phyloP scores from a whole-genome alignment of 108 stramenopile genomes.

The Cylindrotheca fusiformis region DNA sequence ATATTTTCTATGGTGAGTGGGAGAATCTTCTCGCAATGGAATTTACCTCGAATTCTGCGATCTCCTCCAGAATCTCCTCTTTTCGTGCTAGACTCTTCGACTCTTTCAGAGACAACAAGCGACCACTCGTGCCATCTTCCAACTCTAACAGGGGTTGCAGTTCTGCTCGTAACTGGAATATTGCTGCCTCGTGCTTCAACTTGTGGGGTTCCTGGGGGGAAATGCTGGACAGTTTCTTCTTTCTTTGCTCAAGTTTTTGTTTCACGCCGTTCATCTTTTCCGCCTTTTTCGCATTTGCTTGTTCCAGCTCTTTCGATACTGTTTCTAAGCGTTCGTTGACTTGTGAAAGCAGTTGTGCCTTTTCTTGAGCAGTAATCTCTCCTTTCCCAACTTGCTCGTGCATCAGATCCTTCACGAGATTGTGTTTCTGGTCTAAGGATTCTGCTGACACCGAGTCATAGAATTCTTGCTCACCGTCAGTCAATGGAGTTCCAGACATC shows the following conservation, averaged over 20 bases:
- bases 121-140: constrained; percentile 61
- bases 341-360: constrained; percentile 48
- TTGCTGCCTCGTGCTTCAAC: constrained; percentile 61
- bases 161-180: constrained; percentile 55
- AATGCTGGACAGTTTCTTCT: constrained; percentile 42
- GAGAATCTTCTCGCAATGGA: not conserved
- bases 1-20: not conserved
- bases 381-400: constrained; percentile 73
- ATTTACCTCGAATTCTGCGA: constrained; percentile 50
- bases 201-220: constrained; percentile 39
- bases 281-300: constrained; percentile 61
- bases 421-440: constrained; percentile 63
- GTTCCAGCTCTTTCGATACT: constrained; percentile 52
- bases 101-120: constrained; percentile 70
- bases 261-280: constrained; percentile 34
- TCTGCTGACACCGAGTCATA: constrained; percentile 69
- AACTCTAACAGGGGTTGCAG: constrained; percentile 56
- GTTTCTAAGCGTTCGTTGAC: constrained; percentile 58
- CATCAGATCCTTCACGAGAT: constrained; percentile 53
- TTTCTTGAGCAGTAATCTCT: constrained; percentile 51
- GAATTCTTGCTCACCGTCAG: constrained; percentile 76
- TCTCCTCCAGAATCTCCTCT: constrained; percentile 72
- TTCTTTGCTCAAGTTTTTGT: constrained; percentile 57
- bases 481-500: constrained; percentile 64
- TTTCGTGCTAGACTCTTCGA: constrained; percentile 64